phyloP scores from a whole-genome alignment of 2,329 filamentous ascomycete genomes.

The Talaromyces atroroseus region DNA sequence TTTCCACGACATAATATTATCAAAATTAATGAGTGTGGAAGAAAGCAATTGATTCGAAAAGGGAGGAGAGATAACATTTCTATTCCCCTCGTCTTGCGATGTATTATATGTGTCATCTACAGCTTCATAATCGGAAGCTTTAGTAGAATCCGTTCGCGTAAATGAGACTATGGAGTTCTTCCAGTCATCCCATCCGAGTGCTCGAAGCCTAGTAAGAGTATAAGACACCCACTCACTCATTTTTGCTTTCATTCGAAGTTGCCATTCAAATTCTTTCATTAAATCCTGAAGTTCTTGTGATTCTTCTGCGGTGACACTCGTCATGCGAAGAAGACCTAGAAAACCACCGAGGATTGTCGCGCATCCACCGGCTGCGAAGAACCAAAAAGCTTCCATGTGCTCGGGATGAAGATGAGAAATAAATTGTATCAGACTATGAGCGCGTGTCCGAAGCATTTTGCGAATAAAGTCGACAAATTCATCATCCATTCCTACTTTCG shows the following conservation, averaged over 20 bases:
- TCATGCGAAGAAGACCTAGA: constrained; percentile 7
- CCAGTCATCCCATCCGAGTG: constrained; percentile 11
- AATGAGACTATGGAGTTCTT: constrained; percentile 1
- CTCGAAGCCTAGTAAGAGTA: constrained; percentile 9
- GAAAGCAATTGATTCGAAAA: background rate
- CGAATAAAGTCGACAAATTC: constrained; percentile 8
- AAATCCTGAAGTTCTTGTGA: constrained; percentile 4
- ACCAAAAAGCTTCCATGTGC: constrained; percentile 15
- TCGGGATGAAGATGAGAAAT: constrained; percentile 8
- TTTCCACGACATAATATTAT: constrained; percentile 3
- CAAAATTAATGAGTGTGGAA: background rate
- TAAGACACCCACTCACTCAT: constrained; percentile 12
- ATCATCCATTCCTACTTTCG: background rate
- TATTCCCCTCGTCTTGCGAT: background rate
- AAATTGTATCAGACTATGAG: constrained; percentile 7
- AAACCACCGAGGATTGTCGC: constrained; percentile 8
- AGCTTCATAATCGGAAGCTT: background rate
- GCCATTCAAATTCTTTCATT: constrained; percentile 12
- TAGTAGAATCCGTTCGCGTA: background rate
- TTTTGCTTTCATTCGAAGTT: constrained; percentile 12
- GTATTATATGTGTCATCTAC: background rate
- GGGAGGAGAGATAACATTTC: background rate
- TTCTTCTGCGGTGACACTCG: constrained; percentile 10
- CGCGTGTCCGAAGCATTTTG: constrained; percentile 6
- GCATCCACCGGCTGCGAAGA: constrained; percentile 10